Evolutionary conservation across 2,329 filamentous ascomycete species (phyloP).

Genomic region (Stachybotrys chlorohalonatus): DNA sequence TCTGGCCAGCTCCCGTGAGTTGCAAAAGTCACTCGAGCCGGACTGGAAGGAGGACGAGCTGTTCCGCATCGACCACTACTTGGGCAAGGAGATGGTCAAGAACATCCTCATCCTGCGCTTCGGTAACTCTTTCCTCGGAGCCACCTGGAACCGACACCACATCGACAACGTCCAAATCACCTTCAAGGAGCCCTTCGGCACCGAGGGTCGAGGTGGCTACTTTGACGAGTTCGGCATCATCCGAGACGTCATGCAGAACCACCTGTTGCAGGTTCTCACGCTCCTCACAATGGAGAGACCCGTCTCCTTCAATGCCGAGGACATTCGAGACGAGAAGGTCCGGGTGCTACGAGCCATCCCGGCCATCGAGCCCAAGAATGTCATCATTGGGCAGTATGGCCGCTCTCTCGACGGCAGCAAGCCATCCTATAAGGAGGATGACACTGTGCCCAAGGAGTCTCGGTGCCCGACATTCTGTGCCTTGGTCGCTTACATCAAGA

Average conservation of each 20-base stretch:
- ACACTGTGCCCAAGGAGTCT: conserved; percentile 94
- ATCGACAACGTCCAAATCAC: conserved; percentile 99
- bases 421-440: conserved; percentile 96
- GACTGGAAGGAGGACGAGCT: conserved; percentile 99
- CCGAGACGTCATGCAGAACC: conserved; percentile 99
- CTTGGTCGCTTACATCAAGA: conserved; percentile 97
- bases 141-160: conserved; percentile 98
- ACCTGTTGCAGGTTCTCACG: conserved; percentile 91
- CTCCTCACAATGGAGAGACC: conserved; percentile 96
- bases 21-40: conserved; percentile 89
- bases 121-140: conserved; percentile 96
- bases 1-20: conserved; percentile 82
- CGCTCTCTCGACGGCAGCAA: conserved; percentile 94
- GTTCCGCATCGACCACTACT: conserved; percentile 98
- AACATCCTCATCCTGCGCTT: conserved; percentile 97
- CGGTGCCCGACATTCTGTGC: conserved; percentile 97
- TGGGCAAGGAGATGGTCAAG: conserved; percentile 99
- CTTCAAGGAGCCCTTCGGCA: conserved; percentile 99
- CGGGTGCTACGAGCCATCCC: conserved; percentile 90
- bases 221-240: conserved; percentile 99
- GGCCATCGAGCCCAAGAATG: conserved; percentile 96
- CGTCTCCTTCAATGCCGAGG: conserved; percentile 95
- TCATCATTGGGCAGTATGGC: conserved; percentile 98
- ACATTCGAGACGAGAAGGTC: conserved; percentile 98
- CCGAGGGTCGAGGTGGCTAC: conserved; percentile 94